Evolutionary conservation across 2,329 filamentous ascomycete genomes (phyloP).

Genomic region (Myriosclerotinia duriaeana): DNA sequence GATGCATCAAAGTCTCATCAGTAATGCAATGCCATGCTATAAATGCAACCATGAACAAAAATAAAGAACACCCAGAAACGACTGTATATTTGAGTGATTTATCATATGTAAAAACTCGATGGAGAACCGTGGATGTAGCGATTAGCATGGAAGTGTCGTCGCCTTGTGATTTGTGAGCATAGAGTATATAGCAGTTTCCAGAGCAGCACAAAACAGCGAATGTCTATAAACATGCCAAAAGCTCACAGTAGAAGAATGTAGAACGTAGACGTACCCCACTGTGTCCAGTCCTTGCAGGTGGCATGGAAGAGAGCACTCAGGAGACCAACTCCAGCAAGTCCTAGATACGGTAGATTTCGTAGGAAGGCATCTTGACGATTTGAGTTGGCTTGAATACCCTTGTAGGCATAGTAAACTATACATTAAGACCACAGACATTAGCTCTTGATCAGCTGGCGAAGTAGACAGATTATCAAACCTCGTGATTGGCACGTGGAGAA

Average conservation of each 20-base stretch:
- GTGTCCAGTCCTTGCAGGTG: slow-evolving; percentile 48
- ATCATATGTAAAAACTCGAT: slow-evolving; percentile 49
- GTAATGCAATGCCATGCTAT: slow-evolving; percentile 43
- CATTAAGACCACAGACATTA: neutral
- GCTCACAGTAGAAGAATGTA: neutral
- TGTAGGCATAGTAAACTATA: slow-evolving; percentile 37
- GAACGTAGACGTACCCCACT: slow-evolving; percentile 44
- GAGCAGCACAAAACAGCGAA: neutral
- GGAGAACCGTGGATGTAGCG: slow-evolving; percentile 52
- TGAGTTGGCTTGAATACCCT: slow-evolving; percentile 37
- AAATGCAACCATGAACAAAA: slow-evolving; percentile 44
- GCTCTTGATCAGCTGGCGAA: neutral
- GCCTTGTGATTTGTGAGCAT: slow-evolving; percentile 42
- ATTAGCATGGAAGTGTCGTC: slow-evolving; percentile 62
- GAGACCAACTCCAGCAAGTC: slow-evolving; percentile 46
- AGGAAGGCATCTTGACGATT: slow-evolving; percentile 37
- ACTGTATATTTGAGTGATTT: slow-evolving; percentile 49
- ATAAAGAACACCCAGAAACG: slow-evolving; percentile 45
- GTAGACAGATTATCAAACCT: neutral
- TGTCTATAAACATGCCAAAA: neutral
- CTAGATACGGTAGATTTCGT: slow-evolving; percentile 44
- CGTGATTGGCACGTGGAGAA: slow-evolving; percentile 24
- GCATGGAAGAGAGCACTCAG: slow-evolving; percentile 47
- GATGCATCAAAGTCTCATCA: slow-evolving; percentile 30
- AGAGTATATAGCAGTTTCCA: neutral